These are phyloP conservation scores for Chlorella sp. DNA, from an alignment of 139 green algal species.

Conservation along the genomic window DNA sequence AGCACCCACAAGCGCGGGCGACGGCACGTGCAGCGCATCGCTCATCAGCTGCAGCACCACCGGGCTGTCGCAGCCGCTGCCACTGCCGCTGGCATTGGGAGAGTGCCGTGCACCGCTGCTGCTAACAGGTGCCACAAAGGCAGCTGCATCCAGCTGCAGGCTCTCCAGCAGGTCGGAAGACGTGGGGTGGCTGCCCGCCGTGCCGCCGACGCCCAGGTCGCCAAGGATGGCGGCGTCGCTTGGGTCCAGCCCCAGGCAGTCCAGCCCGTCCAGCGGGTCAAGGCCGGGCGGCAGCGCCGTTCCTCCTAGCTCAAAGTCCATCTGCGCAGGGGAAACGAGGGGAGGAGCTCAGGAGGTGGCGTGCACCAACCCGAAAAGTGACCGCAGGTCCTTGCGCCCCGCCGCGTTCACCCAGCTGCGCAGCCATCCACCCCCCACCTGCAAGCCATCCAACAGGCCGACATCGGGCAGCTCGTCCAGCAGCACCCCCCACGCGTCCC, in stretches of 20 bases:
- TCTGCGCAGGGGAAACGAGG: neutral
- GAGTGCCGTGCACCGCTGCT: neutral
- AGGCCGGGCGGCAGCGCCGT: neutral
- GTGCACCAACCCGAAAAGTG: neutral
- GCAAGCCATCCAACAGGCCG: slow-evolving; percentile 25
- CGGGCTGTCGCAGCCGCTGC: slow-evolving; percentile 17
- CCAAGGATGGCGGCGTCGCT: neutral
- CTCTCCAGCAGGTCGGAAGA: slow-evolving; percentile 33
- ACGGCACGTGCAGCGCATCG: neutral
- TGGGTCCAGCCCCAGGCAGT: slow-evolving; percentile 3
- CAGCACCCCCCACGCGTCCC: slow-evolving; percentile 19
- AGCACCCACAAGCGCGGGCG: neutral
- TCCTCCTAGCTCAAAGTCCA: neutral
- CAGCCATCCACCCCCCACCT: neutral
- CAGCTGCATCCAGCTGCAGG: slow-evolving; percentile 17
- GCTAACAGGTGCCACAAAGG: neutral
- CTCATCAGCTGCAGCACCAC: neutral
- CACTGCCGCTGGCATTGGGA: neutral
- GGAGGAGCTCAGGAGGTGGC: neutral
- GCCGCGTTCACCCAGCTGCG: neutral
- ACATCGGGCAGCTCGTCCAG: slow-evolving; percentile 7
- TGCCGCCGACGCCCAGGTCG: neutral
- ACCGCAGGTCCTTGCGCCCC: neutral
- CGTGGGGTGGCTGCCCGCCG: neutral
- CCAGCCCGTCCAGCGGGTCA: slow-evolving; percentile 6